Percentiles rank a stretch among this genome's conserved stretches.
Conservation (phyloP, 192 early-diverging fungal genomes). For the Dissophora ornata region DNA sequence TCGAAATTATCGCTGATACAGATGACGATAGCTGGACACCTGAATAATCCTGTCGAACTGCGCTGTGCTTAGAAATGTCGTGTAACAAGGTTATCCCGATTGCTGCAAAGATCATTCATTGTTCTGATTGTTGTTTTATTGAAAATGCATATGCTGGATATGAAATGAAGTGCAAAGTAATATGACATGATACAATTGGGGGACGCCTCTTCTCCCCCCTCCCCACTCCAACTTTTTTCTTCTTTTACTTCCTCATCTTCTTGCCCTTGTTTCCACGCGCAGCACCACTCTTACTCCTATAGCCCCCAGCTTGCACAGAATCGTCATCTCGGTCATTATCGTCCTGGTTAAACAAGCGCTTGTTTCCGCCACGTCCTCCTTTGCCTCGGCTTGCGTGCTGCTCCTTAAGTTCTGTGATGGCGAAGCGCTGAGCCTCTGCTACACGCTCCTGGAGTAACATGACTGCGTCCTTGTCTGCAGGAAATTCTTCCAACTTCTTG, state of each 20-base stretch:
- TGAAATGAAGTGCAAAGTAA: too few species aligned
- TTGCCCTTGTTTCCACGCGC: conserved; percentile 52
- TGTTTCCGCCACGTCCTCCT: conserved; percentile 48
- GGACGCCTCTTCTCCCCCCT: too few species aligned
- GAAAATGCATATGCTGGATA: too few species aligned
- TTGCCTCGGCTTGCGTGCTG: conserved; percentile 61
- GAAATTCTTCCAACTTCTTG: conserved; percentile 89
- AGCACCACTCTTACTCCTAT: conserved; percentile 49
- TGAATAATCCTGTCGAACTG: too few species aligned
- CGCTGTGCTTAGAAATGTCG: background rate
- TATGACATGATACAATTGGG: too few species aligned
- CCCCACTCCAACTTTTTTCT: too few species aligned
- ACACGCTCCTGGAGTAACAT: conserved; percentile 95
- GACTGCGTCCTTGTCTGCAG: conserved; percentile 83
- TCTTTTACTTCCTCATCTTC: conserved; percentile 49
- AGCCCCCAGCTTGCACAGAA: conserved; percentile 46
- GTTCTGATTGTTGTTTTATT: too few species aligned
- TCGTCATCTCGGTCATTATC: conserved; percentile 52
- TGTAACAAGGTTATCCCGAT: background rate
- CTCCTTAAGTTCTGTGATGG: conserved; percentile 88
- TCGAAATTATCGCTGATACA: too few species aligned
- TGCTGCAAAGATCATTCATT: background rate
- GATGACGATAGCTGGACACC: too few species aligned
- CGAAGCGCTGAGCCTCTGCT: conserved; percentile 87
- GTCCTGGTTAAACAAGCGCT: conserved; percentile 46